Base-by-base conservation (phyloP, 2,329 filamentous ascomycete genomes). In the Talaromyces sp. region DNA sequence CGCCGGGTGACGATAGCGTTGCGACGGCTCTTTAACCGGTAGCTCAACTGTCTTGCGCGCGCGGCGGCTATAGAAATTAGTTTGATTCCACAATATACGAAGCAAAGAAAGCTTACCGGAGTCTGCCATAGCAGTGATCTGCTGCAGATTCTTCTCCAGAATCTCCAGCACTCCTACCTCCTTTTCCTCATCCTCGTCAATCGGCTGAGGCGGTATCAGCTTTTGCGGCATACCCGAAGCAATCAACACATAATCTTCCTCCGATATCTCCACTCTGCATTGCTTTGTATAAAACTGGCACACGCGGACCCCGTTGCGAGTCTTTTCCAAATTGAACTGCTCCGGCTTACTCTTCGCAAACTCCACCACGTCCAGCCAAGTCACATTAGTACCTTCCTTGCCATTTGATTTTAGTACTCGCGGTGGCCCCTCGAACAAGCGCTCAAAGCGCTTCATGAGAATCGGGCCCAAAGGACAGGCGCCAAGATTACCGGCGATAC, bases 201-300 rank as follows among this genome's bases (percentile, higher is more conserved):
- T 88, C 0, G 92, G 91, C 68, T 93, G 88, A 14, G 90, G 88
- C 2, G 92, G 89, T 19, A 93, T 92, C 77, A 93, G 86, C 73
- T 92, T 89, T 76, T 96, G 91, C 11, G 93, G 86, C 69, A 91
- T 90, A 33, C 92, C 92, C 45, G 90, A 93, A 63, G 88, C 87
- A 69, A 96, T 93, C 69, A 96, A 81, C 48, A 93, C 85, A 83
- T 89, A 96, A 74, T 97, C 92, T 74, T 96, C 92, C 75, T 96
- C 92, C 19, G 87, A 88, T 67, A 97, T 94, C 78, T 96, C 91
- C 9, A 96, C 89, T 57, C 90, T 86, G 69, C 89, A 85, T 67
- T 93, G 90, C 73, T 93, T 93, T 68, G 92, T 88, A 72, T 88
- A 87, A 76, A 96, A 95, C 68, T 92, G 90, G 73, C 92, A 96